phyloP scores from a whole-genome alignment of 495 filamentous ascomycete species.

The Penicillium steckii region DNA sequence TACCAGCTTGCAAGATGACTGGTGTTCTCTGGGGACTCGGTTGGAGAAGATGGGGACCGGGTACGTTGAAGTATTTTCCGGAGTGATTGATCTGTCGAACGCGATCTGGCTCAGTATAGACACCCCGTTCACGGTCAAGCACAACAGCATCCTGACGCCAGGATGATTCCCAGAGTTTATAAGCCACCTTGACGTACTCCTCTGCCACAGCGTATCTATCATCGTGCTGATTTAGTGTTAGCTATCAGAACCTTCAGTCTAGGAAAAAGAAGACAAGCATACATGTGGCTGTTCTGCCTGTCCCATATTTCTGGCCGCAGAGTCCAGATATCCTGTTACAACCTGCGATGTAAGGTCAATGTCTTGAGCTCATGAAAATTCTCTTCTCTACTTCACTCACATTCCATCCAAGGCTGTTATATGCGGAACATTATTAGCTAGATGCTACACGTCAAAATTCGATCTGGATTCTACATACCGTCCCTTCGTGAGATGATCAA shows the following conservation, averaged over 20 bases:
- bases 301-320: conserved; percentile 62
- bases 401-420: conserved; percentile 57
- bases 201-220: conserved; percentile 65
- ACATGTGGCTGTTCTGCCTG: conserved; percentile 50
- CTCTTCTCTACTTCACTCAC: conserved; percentile 17
- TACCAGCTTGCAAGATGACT: conserved; percentile 63
- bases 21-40: conserved; percentile 67
- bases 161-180: conserved; percentile 68
- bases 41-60: conserved; percentile 62
- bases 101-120: conserved; percentile 59
- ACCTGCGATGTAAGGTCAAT: conserved; percentile 31
- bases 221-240: conserved; percentile 52
- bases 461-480: conserved; percentile 32
- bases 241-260: not conserved
- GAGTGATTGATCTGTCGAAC: conserved; percentile 65
- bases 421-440: not conserved
- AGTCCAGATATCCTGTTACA: conserved; percentile 67
- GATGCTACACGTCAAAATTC: not conserved
- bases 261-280: not conserved
- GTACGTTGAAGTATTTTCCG: conserved; percentile 65
- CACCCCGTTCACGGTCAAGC: conserved; percentile 50
- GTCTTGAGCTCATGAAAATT: not conserved
- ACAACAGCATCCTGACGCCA: conserved; percentile 67
- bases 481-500: conserved; percentile 68
- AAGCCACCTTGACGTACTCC: conserved; percentile 67